Base-by-base conservation (phyloP, 208 protist species). In the Acanthamoeba lenticulata region DNA sequence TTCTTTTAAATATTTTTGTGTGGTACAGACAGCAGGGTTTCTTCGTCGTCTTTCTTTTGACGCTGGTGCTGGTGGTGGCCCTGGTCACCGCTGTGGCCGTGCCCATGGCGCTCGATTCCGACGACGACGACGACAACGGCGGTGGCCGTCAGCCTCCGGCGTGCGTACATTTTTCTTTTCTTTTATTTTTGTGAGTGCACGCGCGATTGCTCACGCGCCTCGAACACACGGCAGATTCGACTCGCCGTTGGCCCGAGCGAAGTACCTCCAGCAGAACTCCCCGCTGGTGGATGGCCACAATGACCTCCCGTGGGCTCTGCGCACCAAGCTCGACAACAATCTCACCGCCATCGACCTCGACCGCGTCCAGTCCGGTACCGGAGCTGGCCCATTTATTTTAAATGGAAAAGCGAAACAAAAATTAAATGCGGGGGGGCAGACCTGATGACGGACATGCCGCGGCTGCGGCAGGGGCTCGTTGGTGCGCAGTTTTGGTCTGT, bases 261-360 rank as follows among this genome's bases (percentile, higher is more conserved):
- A 91, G 49, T 44, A 74, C n/a, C 36, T 91, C 34, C 85, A 91
- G 38, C 19, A 38, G 52, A 15, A 27, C 13, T 69, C 34, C 13
- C 85, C 85, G 29, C 34, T 91, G 85, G 85, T 91, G 85, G 85
- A 91, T 27, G 85, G 85, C 42, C 85, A 91, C 85, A 91, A 91
- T 32, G 85, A 91, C 36, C 52, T 91, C 27, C 85, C 85, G 36
- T 91, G 85, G 85, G 38, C 49, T 15, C 44, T 74, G 7, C 42
- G 85, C 36, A 13, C 65, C 7, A 21, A n/a, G 47, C 34, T 91
- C 32, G 21, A 9, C 47, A 91, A 91, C 49, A 44, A 74, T 19
- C 57, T 74, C 85, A 42, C 34, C 27, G 34, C 85, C 38, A 74
- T 69, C 49, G 38, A 91, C 42, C 85, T 74, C 27, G 38, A 44